Evolutionary conservation across 345 rosid genomes (phyloP).

Genomic region (Anacardium occidentale): DNA sequence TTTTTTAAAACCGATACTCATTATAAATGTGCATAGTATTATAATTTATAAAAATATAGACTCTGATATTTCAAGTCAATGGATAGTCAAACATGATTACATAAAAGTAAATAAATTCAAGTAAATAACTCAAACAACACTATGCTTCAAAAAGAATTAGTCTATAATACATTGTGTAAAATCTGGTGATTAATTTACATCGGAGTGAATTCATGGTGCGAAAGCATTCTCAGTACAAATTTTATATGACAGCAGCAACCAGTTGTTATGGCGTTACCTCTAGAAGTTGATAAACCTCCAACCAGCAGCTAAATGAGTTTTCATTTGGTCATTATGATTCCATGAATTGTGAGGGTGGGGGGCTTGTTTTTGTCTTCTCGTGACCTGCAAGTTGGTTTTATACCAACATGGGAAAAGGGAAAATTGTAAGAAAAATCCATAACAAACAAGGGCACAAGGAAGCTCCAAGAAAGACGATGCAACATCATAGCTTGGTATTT

Average conservation of each 20-base stretch:
- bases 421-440: neutral
- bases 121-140: slow-evolving; percentile 17
- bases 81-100: neutral
- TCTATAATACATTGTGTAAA: slow-evolving; percentile 30
- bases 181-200: slow-evolving; percentile 30
- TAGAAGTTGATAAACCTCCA: slow-evolving; percentile 6
- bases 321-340: slow-evolving; percentile 45
- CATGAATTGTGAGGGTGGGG: slow-evolving; percentile 84
- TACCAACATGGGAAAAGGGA: neutral
- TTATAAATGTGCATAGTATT: no score
- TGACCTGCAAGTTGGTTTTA: slow-evolving; percentile 45
- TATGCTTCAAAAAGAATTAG: slow-evolving; percentile 17
- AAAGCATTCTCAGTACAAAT: slow-evolving; percentile 13
- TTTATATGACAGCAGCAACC: slow-evolving; percentile 19
- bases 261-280: slow-evolving; percentile 28
- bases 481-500: neutral
- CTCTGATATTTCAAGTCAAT: neutral
- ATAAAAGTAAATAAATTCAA: neutral
- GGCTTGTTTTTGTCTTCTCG: slow-evolving; percentile 75
- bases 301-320: slow-evolving; percentile 4
- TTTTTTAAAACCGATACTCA: no score
- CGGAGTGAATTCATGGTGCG: slow-evolving; percentile 6
- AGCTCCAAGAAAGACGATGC: neutral
- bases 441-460: neutral
- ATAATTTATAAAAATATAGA: neutral